Evolutionary conservation across 2,329 filamentous ascomycete genomes (phyloP), one percentile per base, ranked within the genome.

Genomic region (Albophoma yamanashiensis): DNA sequence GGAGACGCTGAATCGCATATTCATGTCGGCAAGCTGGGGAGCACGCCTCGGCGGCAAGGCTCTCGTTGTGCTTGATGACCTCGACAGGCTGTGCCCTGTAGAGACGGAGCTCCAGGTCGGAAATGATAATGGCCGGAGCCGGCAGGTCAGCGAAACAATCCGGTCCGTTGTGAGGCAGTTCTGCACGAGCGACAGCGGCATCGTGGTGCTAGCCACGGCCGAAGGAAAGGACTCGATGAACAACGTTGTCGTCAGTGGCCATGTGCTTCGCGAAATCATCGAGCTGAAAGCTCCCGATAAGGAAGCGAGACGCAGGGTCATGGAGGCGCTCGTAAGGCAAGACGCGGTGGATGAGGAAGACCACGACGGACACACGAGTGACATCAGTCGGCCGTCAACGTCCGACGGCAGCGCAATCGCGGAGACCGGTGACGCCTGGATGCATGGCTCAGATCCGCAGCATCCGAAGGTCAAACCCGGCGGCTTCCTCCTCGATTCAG

Each of bases 61-160:
- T 0, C 72, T 97, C 3, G 89, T 99, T 25, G 85, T 99, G 56
- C 79, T 99, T 1, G 94, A 99, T 69, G 94, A 99, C 68, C 76
- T 99, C 8, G 94, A 99, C 73, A 91, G 91, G 68, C 79, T 99
- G 1, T 97, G 93, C 69, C 93, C 94, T 0, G 88, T 87, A 0
- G 95, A 99, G 74, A 97, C 92, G 0, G 94, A 99, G 71, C 80
- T 99, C 15, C 91, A 97, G 73, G 90, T 96, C 5, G 91, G 91
- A 63, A 92, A 92, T 62, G 92, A 97, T 66, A 97, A 99, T 68
- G 91, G 91, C 22, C 85, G 93, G 64, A 97, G 92, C 71, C 85
- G 92, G 40, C 92, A 97, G 67, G 85, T 97, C 60, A 96, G 92
- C 70, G 94, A 99, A 73, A 85, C 91, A 0, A 82, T 99, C 6